Evolutionary conservation across 2,329 filamentous ascomycete species (phyloP), one percentile per base, ranked within the genome.

Genomic region (Stemphylium vesicarium): DNA sequence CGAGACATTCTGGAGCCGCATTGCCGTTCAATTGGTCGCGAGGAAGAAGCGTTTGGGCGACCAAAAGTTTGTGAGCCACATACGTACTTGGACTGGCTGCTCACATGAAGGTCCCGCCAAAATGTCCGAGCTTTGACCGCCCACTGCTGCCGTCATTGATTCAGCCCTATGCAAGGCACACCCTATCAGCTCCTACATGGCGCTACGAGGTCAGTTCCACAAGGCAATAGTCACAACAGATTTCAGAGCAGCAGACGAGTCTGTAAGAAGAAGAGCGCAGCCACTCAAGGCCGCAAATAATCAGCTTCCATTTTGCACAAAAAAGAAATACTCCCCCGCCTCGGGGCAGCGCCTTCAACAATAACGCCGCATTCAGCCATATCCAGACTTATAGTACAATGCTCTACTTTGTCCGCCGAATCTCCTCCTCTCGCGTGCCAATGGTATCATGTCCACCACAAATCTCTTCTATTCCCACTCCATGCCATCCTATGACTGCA

Each of bases 1-100:
- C 35, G 47, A 55, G 39, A 60, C 71, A 75, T 75, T 69, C 66
- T 64, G 69, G 66, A 70, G 67, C 56, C 67, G 68, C 74, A 76
- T 76, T 71, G 72, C 71, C 69, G 65, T 39, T 60, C 61, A 59
- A 59, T 66, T 56, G 60, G 48, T 52, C 48, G 48, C 53, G 38
- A 36, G 15, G 15, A 33, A 26, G n/a, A 31, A 24, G 35, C 35
- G 39, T 55, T 55, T 24, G 33, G 32, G 50, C 44, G 43, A 37
- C 56, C 59, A 40, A 38, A 36, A 26, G 35, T 29, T 37, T 53
- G 32, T 29, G 16, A 37, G 40, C 24, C 53, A 53, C 39, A 18
- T 16, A 43, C 26, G 22, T 33, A 43, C 16, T 18, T 39, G 38
- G 43, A 33, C 31, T 53, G 45, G 15, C 38, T 10, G 35, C 38